Percentiles rank a stretch among this genome's conserved stretches.
phyloP scores from a whole-genome alignment of 2,329 filamentous ascomycete genomes.

The Tolypocladium pustulatum region DNA sequence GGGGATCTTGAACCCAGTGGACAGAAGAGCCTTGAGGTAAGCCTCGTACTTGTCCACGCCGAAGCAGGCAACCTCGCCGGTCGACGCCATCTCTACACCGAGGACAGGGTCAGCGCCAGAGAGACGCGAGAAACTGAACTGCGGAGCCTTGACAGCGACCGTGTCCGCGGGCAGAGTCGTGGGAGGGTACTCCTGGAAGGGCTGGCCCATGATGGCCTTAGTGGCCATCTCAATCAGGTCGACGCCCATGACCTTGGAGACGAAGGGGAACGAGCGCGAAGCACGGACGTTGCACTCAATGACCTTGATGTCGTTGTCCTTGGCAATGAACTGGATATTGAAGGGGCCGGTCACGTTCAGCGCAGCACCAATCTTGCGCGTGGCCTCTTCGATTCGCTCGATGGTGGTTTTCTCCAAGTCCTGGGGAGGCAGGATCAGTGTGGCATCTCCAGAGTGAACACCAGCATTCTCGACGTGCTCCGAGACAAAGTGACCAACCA shows the following conservation, averaged over 20 bases:
- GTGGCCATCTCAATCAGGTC: slow-evolving; percentile 98
- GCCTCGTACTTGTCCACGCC: slow-evolving; percentile 94
- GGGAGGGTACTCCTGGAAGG: slow-evolving; percentile 72
- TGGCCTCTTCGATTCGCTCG: slow-evolving; percentile 84
- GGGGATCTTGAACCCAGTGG: slow-evolving; percentile 91
- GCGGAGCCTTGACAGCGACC: slow-evolving; percentile 94
- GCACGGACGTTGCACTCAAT: slow-evolving; percentile 98
- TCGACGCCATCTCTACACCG: slow-evolving; percentile 98
- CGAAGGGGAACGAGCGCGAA: slow-evolving; percentile 93
- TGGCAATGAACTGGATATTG: slow-evolving; percentile 99
- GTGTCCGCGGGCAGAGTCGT: slow-evolving; percentile 67
- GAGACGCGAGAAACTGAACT: slow-evolving; percentile 97
- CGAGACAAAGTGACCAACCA: slow-evolving; percentile 93
- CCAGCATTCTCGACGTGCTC: slow-evolving; percentile 98
- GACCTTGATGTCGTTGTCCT: slow-evolving; percentile 99
- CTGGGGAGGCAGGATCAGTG: slow-evolving; percentile 86
- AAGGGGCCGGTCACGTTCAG: slow-evolving; percentile 93
- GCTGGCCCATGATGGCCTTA: slow-evolving; percentile 84
- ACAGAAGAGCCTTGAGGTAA: slow-evolving; percentile 90
- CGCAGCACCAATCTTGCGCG: slow-evolving; percentile 85
- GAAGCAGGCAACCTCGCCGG: slow-evolving; percentile 95
- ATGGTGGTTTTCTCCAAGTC: slow-evolving; percentile 87
- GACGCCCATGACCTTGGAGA: slow-evolving; percentile 96
- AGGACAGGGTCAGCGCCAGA: slow-evolving; percentile 93
- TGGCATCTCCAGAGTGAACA: slow-evolving; percentile 96